Base-by-base conservation (phyloP, 768 basidiomycete genomes). In the Exidia glandulosa region DNA sequence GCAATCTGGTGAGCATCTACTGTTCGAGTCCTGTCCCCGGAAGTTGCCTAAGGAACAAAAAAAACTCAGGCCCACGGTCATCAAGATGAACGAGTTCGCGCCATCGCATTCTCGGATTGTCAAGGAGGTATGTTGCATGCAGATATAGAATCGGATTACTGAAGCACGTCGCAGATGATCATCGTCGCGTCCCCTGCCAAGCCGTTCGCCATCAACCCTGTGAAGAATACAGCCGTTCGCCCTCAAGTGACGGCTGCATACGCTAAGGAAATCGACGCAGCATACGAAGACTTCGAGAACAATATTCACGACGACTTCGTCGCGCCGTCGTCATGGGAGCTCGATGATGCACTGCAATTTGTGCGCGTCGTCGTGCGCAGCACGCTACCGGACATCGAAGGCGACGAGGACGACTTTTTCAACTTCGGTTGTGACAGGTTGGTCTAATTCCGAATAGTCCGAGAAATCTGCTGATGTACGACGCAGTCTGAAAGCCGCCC, bases 331-430 rank as follows among this genome's bases (percentile, higher is more conserved):
- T 57, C n/a, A 7, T 65, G 65, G 65, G 36, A 29, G 23, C 14
- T 60, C 2, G 56, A 57, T 2, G 59, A 62, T 27, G 66, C 66
- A 6, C 56, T 67, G 2, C 63, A 62, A 0, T 78, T 74, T 60
- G 72, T 76, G 2, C 64, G 71, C 12, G 59, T 59, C 14, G 70
- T 72, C 12, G 71, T 79, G n/a, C 41, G 61, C 23, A 70, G 66
- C 14, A 69, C 77, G 6, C 54, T 79, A 63, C 41, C 29, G 62
- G 57, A 25, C 1, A 33, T 16, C 2, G 36, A 57, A 1, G 50
- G 73, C 14, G 76, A 77, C 59, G 60, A 63, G 1, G 73, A 72
- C 27, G 75, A 77, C 58, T 57, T 79, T 25, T 76, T 78, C 61
- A 69, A 73, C 52, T 57, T 69, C 32, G 76, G 77, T 3, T 75